Base-by-base conservation (phyloP, 208 protist genomes). In the Borovskyia barvae region DNA sequence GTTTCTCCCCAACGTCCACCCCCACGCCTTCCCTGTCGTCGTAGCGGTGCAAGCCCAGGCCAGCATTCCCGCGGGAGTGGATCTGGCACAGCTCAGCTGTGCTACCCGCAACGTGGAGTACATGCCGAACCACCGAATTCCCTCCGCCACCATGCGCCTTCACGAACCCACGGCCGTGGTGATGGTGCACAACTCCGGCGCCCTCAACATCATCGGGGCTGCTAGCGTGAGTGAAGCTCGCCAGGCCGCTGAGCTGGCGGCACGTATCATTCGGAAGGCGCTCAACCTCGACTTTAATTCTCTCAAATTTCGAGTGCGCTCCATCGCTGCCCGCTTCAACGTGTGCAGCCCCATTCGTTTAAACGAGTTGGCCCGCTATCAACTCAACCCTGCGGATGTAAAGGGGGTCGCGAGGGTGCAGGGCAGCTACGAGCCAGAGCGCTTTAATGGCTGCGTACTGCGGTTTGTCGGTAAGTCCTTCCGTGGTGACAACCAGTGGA, bases 101-200 rank as follows among this genome's bases (percentile, higher is more conserved):
- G 85, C 83, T 15, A 85, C 83, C 17, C 76, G 85, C 36, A 95
- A 92, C 65, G 85, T 95, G 41, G 85, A 95, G 69, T 95, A 85
- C 65, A 75, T 88, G 58, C 88, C 88, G 15, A 76, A 80, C 36
- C 49, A 72, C 33, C 74, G 74, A 15, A 76, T 77, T 19, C 77
- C 82, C 2, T 68, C 77, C 17, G 89, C 85, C 22, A 92, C 83
- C 46, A 80, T 95, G 77, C 85, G 89, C 5, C 72, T 95, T 62
- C 81, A 90, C 40, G 75, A 91, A 29, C 89, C 89, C 15, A 84
- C 54, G 36, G 85, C 85, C 11, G 82, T 90, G 19, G 74, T 89
- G 24, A 54, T 87, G 55, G 61, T 95, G 25, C 89, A 86, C 39
- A 93, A 69, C 55, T 90, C 82, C 12, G 89, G 89, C 20, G 72